Conservation (phyloP, 768 basidiomycete species). For the Psilocybe cubensis region DNA sequence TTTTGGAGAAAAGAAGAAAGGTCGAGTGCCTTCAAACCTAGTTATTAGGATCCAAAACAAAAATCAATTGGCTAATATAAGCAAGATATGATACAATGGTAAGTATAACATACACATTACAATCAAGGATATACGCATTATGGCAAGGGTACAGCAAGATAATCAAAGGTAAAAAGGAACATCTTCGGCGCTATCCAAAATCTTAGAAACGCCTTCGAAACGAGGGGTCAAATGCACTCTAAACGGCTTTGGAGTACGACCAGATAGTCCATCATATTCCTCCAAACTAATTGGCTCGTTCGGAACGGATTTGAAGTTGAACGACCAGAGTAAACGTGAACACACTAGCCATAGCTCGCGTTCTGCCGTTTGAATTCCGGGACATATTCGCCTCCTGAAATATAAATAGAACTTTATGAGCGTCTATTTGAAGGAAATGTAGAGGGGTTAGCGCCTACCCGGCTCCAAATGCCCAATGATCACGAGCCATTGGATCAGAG, state of each 20-base stretch:
- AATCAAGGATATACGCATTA: too few species aligned
- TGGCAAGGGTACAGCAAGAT: too few species aligned
- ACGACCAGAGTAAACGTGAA: constrained; percentile 51
- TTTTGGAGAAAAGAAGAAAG: too few species aligned
- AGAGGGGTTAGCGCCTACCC: constrained; percentile 32
- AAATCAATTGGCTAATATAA: too few species aligned
- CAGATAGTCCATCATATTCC: constrained; percentile 52
- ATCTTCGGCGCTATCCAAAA: background rate
- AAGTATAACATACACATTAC: too few species aligned
- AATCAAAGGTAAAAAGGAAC: background rate
- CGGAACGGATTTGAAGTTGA: constrained; percentile 41
- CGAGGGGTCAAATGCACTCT: background rate
- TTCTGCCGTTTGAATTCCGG: constrained; percentile 46
- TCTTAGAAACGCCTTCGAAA: background rate
- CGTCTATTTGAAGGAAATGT: background rate
- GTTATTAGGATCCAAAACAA: too few species aligned
- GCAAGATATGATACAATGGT: too few species aligned
- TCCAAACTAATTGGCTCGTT: constrained; percentile 46
- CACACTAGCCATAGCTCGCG: constrained; percentile 48
- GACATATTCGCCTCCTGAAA: constrained; percentile 41
- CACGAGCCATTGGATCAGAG: constrained; percentile 41
- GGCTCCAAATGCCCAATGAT: constrained; percentile 53
- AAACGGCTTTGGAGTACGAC: constrained; percentile 37
- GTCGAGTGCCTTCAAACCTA: too few species aligned
- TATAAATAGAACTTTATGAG: background rate